Percentiles rank a stretch among this genome's conserved stretches.
Evolutionary conservation across 805 yeast genomes (phyloP).

Genomic region (Suhomyces emberorum): DNA sequence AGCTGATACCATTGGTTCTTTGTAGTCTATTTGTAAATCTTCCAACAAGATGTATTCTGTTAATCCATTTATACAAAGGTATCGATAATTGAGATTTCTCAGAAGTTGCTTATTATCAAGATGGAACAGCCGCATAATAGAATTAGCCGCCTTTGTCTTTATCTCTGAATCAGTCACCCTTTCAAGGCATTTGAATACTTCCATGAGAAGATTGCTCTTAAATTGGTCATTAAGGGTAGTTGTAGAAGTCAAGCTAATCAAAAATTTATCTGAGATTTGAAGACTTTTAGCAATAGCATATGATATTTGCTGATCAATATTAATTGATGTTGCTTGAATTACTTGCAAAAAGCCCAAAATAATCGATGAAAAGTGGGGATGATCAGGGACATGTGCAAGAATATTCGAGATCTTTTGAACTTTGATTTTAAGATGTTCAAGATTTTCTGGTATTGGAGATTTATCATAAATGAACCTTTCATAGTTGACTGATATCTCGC

Average conservation of each 20-base stretch:
- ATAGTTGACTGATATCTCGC: slow-evolving; percentile 22
- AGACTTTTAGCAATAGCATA: too few species aligned
- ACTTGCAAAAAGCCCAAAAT: too few species aligned
- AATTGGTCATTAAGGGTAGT: too few species aligned
- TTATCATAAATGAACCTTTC: slow-evolving; percentile 23
- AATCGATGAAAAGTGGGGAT: too few species aligned
- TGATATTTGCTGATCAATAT: too few species aligned
- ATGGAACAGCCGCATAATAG: slow-evolving; percentile 12
- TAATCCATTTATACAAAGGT: slow-evolving; percentile 20
- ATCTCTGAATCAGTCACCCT: slow-evolving; percentile 14
- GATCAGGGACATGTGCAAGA: too few species aligned
- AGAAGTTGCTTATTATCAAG: slow-evolving; percentile 12
- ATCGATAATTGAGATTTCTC: slow-evolving; percentile 14
- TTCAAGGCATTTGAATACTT: slow-evolving; percentile 10
- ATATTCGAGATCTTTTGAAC: slow-evolving; percentile 25
- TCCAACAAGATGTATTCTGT: background rate
- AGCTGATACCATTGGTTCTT: background rate
- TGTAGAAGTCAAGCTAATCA: too few species aligned
- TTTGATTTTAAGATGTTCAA: slow-evolving; percentile 22
- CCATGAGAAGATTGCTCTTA: too few species aligned
- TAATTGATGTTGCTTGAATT: too few species aligned
- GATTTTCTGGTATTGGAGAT: slow-evolving; percentile 6
- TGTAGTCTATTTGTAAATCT: background rate
- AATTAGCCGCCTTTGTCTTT: slow-evolving; percentile 16
- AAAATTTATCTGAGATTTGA: too few species aligned